Base-by-base conservation (phyloP, 1,284 basidiomycete genomes). In the Boletus mariae region DNA sequence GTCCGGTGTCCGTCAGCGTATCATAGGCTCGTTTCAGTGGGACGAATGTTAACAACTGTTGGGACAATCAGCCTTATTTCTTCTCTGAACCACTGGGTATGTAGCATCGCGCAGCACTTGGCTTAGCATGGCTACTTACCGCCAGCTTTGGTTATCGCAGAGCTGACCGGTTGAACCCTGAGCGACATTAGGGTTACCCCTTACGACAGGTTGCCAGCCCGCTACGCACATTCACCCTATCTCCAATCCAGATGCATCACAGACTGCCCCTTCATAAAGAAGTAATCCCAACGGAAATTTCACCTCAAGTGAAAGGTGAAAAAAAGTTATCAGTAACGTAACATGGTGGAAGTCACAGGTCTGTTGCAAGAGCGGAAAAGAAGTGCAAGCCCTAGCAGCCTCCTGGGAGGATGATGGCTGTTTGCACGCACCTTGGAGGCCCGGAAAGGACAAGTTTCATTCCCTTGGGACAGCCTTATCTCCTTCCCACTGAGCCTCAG, bases 401-500 rank as follows among this genome's bases (percentile, higher is more conserved):
- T 20, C 43, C 48, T 46, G 47, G 44, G 61, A 50, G 59, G 34
- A 32, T 23, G 49, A 37, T 44, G 40, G 51, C 43, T 43, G 38
- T 38, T 49, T 51, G 55, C 61, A 53, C 61, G 46, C 60, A 56
- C 53, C 52, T 66, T 60, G 54, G 45, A 49, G 49, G 20, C 26
- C 52, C 47, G 44, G 38, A 34, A 45, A 23, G 38, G 51, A 34
- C 52, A 55, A 51, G 25, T 54, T 67, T 67, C 59, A 64, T 64
- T 61, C 49, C 31, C 58, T 58, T 66, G 38, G 58, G 52, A 65
- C 62, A 53, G 62, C 65, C 63, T 65, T 53, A 41, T 47, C 28
- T 59, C 41, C 15, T n/a, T 41, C 25, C 35, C 31, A 43, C 42
- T 45, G 49, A 45, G 43, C 9, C n/a, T 31, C 43, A 11, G n/a